Evolutionary conservation across 2,329 filamentous ascomycete species (phyloP), one percentile per base, ranked within the genome.

Genomic region (Calonectria naviculata): DNA sequence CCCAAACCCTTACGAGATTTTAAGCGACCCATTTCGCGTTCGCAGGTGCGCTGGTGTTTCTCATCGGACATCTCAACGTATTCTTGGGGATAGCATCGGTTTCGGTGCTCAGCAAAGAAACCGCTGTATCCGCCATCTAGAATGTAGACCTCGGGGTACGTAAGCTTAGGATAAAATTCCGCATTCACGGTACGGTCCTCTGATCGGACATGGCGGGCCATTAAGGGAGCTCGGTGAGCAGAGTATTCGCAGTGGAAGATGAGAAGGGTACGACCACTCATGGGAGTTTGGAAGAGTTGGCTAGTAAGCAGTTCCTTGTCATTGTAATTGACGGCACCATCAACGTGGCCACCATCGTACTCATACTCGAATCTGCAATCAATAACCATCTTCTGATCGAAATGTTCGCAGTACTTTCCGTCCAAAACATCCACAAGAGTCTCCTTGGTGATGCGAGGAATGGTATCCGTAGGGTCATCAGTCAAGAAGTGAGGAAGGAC

Each of bases 331-430:
- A 98, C 88, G 49, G 97, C 97, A 21, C 94, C 94, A 76, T 95
- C 90, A 80, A 99, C 98, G 82, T 99, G 97, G 38, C 97, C 97
- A 68, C 97, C 97, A 19, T 98, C 93, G 81, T 97, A 99, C 85
- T 99, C 97, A 83, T 99, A 99, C 87, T 99, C 97, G 81, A 99
- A 99, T 24, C 97, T 94, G 83, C 97, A 99, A 83, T 99, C 97
- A 79, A 99, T 93, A 79, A 99, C 89, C 83, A 97, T 90, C 81
- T 94, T 92, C 81, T 95, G 90, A 71, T 95, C 92, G 82, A 94
- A 98, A 28, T 90, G 83, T 29, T 92, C 88, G 78, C 91, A 90
- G 84, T 92, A 98, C 77, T 94, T 93, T 72, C 95, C 95, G 82
- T 98, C 93, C 72, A 99, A 88, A 41, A 99, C 90, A n/a, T 95